These are phyloP conservation scores for Elsinoe australis DNA, from an alignment of 2,329 filamentous ascomycete species.

Conservation along the genomic window DNA sequence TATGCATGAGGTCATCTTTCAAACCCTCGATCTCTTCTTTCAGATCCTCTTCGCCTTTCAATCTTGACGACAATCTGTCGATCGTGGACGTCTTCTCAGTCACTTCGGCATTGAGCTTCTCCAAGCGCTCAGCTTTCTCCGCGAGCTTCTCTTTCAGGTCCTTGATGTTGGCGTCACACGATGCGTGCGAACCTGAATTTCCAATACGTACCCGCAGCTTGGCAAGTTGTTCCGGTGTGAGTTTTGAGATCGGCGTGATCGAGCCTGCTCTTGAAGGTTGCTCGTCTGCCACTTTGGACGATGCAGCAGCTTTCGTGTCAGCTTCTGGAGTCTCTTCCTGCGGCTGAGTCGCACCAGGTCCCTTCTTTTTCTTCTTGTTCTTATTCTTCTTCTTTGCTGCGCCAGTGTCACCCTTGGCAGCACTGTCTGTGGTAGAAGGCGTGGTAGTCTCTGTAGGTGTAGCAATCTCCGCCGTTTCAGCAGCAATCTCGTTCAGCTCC, in stretches of 20 bases:
- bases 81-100: constrained; percentile 65
- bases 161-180: constrained; percentile 17
- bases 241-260: background rate
- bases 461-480: background rate
- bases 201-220: constrained; percentile 12
- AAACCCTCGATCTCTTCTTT: constrained; percentile 80
- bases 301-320: background rate
- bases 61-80: constrained; percentile 59
- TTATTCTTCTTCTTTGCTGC: constrained; percentile 70
- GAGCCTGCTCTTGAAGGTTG: background rate
- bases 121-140: constrained; percentile 20
- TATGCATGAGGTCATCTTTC: constrained; percentile 67
- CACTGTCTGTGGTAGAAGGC: constrained; percentile 20
- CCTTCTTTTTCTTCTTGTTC: constrained; percentile 73
- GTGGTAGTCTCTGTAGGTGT: background rate
- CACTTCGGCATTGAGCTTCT: constrained; percentile 25
- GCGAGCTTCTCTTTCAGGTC: constrained; percentile 18
- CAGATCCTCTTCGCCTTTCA: constrained; percentile 69
- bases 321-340: constrained; percentile 29
- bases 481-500: constrained; percentile 16
- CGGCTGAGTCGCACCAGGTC: constrained; percentile 17
- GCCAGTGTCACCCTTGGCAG: constrained; percentile 25
- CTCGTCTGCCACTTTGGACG: background rate
- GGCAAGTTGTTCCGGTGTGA: constrained; percentile 14
- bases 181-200: constrained; percentile 6